These are phyloP conservation scores for Sinapis alba DNA, from an alignment of 441 rosid species.

Conservation along the genomic window DNA sequence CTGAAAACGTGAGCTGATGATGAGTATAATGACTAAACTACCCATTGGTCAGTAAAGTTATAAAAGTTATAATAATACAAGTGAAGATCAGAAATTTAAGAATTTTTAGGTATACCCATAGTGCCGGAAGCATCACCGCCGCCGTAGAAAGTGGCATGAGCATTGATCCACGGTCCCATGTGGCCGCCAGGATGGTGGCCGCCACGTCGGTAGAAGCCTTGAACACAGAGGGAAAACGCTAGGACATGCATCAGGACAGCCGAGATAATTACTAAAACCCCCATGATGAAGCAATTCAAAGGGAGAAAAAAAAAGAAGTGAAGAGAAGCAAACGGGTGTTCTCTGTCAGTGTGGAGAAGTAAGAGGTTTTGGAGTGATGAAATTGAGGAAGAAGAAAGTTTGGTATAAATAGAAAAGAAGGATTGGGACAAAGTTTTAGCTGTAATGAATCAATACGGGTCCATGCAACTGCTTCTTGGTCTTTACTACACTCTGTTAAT, in stretches of 20 bases:
- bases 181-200: slow-evolving; percentile 37
- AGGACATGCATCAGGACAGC: slow-evolving; percentile 25
- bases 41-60: neutral
- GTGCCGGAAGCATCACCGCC: slow-evolving; percentile 98
- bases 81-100: neutral
- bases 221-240: slow-evolving; percentile 24
- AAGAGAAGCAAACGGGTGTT: neutral
- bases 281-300: slow-evolving; percentile 35
- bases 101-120: slow-evolving; percentile 58
- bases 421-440: slow-evolving; percentile 30
- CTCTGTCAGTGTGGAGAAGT: slow-evolving; percentile 18
- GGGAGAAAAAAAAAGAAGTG: neutral
- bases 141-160: slow-evolving; percentile 95
- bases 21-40: neutral
- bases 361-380: slow-evolving; percentile 17
- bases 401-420: slow-evolving; percentile 28
- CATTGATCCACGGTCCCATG: slow-evolving; percentile 70
- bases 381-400: slow-evolving; percentile 25
- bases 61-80: neutral
- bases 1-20: neutral
- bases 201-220: slow-evolving; percentile 26
- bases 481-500: slow-evolving; percentile 16
- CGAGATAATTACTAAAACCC: slow-evolving; percentile 19
- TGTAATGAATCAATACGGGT: slow-evolving; percentile 36
- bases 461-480: slow-evolving; percentile 32